Base-by-base conservation (phyloP, 163 green algal species). In the Trebouxia gelatinosa region DNA sequence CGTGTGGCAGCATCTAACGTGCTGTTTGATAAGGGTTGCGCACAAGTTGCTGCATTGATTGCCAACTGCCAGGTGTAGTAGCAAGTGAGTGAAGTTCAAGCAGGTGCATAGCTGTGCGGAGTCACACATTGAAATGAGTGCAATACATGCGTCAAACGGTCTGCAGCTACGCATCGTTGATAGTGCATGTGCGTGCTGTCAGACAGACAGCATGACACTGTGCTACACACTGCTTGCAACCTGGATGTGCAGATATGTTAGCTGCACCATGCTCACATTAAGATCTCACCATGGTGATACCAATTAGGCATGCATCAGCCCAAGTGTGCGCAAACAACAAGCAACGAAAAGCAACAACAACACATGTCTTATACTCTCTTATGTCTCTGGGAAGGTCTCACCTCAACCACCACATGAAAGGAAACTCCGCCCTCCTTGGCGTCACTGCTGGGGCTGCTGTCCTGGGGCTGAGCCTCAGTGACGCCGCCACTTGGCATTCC, bases 401-500 rank as follows among this genome's bases (percentile, higher is more conserved):
- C 64, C 64, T 72, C 13, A 17, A 43, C 38, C 5, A 72, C 64
- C 19, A 54, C 64, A 72, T 72, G 64, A 37, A 72, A 72, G 3
- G 64, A 54, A 17, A 72, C 64, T 37, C 11, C 35, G 32, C 5
- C 11, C 4, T 71, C 62, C 50, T 34, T 29, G 34, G 37, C 64
- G 7, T 28, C 16, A 1, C 38, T 43, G 16, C 21, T 72, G 11
- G 13, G 43, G 43, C 43, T 54, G 43, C 43, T 13, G 9, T 54
- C 43, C 43, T 54, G 9, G 43, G 13, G 11, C 13, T 9, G 43
- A 23, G 43, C 9, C 9, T 9, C 9, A 13, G 43, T 23, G 13
- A 54, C 11, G 43, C 43, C 13, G 43, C 43, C 43, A 54, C 13
- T 9, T 13, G 9, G 9, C 11, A 54, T 13, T 54, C 11, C 11